Conservation (phyloP, 2,329 filamentous ascomycete genomes). For the Cordyceps militaris region DNA sequence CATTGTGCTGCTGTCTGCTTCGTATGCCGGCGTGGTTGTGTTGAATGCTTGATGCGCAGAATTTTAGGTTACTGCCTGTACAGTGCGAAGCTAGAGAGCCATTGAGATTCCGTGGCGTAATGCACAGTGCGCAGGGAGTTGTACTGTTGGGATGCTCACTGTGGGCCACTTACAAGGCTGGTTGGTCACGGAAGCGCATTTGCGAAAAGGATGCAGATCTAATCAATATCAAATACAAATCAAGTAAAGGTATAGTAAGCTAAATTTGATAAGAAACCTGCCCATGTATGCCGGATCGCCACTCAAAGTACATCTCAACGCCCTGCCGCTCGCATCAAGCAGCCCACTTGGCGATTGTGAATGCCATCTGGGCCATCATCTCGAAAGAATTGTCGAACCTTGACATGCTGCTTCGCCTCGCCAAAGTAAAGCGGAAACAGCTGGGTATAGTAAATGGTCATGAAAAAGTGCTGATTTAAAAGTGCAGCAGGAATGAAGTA, state of each 20-base stretch:
- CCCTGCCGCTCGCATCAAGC: background rate
- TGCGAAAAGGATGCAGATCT: no score
- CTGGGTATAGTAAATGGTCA: conserved; percentile 2
- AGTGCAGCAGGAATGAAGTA: conserved; percentile 1
- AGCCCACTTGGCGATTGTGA: background rate
- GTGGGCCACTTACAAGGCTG: conserved; percentile 1
- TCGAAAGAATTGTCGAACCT: conserved; percentile 2
- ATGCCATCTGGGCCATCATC: conserved; percentile 3
- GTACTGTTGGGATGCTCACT: background rate
- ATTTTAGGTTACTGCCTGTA: conserved; percentile 3
- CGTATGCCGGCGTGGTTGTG: background rate
- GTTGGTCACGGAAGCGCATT: background rate
- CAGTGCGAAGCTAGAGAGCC: conserved; percentile 4
- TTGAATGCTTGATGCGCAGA: background rate
- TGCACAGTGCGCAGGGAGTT: background rate
- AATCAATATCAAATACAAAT: background rate
- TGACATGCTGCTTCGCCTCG: background rate
- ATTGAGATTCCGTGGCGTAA: background rate
- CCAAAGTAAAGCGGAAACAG: conserved; percentile 1
- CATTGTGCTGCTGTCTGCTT: conserved; percentile 22
- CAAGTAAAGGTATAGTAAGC: background rate
- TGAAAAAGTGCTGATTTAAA: conserved; percentile 8
- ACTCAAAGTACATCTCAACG: background rate
- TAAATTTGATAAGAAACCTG: background rate
- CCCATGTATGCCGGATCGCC: no score